Percentiles rank a stretch among this genome's conserved stretches.
Evolutionary conservation across 495 filamentous ascomycete species (phyloP).

Genomic region (Aspergillus campestris): DNA sequence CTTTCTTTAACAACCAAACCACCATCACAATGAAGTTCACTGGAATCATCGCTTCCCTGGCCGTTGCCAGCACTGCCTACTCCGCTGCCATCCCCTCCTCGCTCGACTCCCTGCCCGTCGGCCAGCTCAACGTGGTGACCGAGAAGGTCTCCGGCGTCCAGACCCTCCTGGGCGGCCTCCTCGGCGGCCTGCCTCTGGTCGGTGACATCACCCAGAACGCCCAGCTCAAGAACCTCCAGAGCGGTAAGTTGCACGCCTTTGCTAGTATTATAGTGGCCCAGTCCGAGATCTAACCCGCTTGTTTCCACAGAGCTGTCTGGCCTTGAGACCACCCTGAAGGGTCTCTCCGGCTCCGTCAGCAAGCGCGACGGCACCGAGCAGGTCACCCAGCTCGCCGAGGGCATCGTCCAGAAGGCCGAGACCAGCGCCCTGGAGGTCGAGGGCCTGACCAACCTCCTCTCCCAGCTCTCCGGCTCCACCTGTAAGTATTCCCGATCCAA

Average conservation of each 20-base stretch:
- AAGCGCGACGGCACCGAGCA: too few relatives aligned
- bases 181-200: neutral
- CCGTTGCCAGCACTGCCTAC: constrained; percentile 17
- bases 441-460: too few relatives aligned
- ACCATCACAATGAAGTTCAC: constrained; percentile 34
- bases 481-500: too few relatives aligned
- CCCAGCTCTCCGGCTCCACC: too few relatives aligned
- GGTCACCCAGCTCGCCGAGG: too few relatives aligned
- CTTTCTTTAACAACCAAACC: constrained; percentile 2
- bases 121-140: constrained; percentile 5
- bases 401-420: too few relatives aligned
- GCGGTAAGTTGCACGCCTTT: constrained; percentile 3
- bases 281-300: too few relatives aligned
- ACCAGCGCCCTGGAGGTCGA: too few relatives aligned
- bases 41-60: constrained; percentile 20
- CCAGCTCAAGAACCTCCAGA: constrained; percentile 2
- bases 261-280: too few relatives aligned
- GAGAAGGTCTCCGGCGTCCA: constrained; percentile 3
- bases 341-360: too few relatives aligned
- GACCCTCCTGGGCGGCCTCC: neutral
- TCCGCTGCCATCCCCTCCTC: constrained; percentile 15
- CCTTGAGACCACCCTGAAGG: too few relatives aligned
- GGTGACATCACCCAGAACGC: constrained; percentile 1
- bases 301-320: too few relatives aligned
- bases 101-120: constrained; percentile 3